These are phyloP conservation scores for Fusarium sp. DNA, from an alignment of 2,329 filamentous ascomycete genomes.

Conservation along the genomic window DNA sequence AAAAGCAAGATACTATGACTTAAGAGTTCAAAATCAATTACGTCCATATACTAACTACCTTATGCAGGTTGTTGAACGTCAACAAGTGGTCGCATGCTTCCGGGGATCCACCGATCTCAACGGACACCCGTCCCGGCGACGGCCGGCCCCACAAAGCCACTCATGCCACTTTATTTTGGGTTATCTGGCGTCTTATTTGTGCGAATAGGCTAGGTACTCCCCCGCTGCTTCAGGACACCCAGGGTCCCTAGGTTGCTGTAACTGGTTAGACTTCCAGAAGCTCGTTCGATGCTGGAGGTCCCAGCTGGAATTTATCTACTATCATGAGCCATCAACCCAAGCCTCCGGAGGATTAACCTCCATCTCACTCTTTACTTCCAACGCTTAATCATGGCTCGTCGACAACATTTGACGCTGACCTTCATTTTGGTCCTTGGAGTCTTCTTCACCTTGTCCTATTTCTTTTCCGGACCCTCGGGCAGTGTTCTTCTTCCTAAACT, in stretches of 20 bases:
- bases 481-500: slow-evolving; percentile 34
- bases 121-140: slow-evolving; percentile 34
- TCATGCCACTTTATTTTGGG: slow-evolving; percentile 36
- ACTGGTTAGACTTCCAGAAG: slow-evolving; percentile 32
- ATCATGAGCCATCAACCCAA: slow-evolving; percentile 42
- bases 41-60: background rate
- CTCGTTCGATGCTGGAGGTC: slow-evolving; percentile 44
- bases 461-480: slow-evolving; percentile 63
- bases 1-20: background rate
- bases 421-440: slow-evolving; percentile 67
- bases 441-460: slow-evolving; percentile 70
- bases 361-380: slow-evolving; percentile 36
- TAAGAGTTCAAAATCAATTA: background rate
- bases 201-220: slow-evolving; percentile 16
- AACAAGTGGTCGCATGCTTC: background rate
- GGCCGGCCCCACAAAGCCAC: slow-evolving; percentile 43
- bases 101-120: slow-evolving; percentile 28
- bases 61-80: background rate
- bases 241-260: slow-evolving; percentile 29
- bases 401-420: slow-evolving; percentile 66
- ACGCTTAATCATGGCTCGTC: slow-evolving; percentile 62
- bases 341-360: slow-evolving; percentile 43
- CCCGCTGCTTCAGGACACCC: slow-evolving; percentile 30
- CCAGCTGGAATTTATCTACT: slow-evolving; percentile 30
- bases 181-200: slow-evolving; percentile 14